phyloP scores from a whole-genome alignment of 257 asterid genomes.

The Primulina huaijiensis region DNA sequence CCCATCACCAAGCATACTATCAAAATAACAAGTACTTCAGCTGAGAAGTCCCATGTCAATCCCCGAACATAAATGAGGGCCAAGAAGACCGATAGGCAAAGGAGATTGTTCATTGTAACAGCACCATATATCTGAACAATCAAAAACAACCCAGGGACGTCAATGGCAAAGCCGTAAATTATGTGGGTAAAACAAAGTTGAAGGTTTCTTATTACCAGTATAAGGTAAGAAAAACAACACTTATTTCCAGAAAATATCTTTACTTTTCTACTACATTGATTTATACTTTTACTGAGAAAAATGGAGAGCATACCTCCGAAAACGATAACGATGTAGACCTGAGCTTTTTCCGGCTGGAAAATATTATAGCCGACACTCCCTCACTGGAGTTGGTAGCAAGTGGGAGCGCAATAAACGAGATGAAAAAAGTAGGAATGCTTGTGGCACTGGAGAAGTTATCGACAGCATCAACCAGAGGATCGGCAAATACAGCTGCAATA shows the following conservation, averaged over 20 bases:
- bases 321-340: conserved; percentile 87
- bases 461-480: conserved; percentile 89
- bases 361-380: conserved; percentile 87
- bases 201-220: not conserved
- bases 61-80: conserved; percentile 75
- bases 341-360: conserved; percentile 70
- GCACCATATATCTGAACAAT: conserved; percentile 74
- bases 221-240: not conserved
- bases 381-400: conserved; percentile 95
- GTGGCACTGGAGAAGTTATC: conserved; percentile 83
- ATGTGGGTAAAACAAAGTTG: not conserved
- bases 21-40: conserved; percentile 83
- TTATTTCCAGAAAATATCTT: too few relatives aligned
- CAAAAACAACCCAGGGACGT: not conserved
- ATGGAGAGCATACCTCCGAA: conserved; percentile 66
- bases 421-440: conserved; percentile 78
- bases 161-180: not conserved
- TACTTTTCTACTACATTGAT: not conserved
- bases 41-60: conserved; percentile 83
- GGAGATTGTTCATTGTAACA: conserved; percentile 81
- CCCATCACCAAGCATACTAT: conserved; percentile 87
- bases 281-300: too few relatives aligned
- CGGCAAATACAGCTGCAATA: conserved; percentile 93
- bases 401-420: conserved; percentile 83
- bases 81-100: conserved; percentile 83